Evolutionary conservation across 1,284 basidiomycete species (phyloP), one percentile per base, ranked within the genome.

Genomic region (Sporisorium graminicola): DNA sequence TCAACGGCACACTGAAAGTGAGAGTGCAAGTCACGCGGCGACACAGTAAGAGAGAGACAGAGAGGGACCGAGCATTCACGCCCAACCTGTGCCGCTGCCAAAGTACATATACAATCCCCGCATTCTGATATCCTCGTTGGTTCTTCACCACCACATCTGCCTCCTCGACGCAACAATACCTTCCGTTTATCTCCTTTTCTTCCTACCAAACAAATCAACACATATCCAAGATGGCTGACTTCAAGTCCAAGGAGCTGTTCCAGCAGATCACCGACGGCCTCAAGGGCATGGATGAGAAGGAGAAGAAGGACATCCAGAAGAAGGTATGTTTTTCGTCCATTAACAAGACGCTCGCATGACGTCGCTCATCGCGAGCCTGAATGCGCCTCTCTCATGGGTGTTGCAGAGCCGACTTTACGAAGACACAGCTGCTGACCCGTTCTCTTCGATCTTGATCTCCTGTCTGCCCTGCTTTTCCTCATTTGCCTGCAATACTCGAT

Each of bases 301-400:
- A 96, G 87, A 94, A 91, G 88, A 89, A 91, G 82, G 87, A 88
- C 44, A 91, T 93, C 86, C 91, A 95, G 70, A 94, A 95, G 87
- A 95, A 95, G 91, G 94, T 92, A 66, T 26, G 77, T 75, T 46
- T 7, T 8, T 20, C 12, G 6, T 20, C 37, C 4, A 40, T 3
- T 10, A 18, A n/a, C 12, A 13, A 57, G 50, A 18, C 5, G 20
- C n/a, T 62, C 50, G 31, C 49, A 47, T 7, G 16, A n/a, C 26
- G 24, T 5, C 27, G 22, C 24, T 13, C 42, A 31, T 14, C 9
- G 12, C 29, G 49, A 33, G 29, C 49, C 3, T 50, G 49, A 10
- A 10, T 12, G 18, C 27, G 47, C 14, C 16, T 29, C 5, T 29
- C 14, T n/a, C 8, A 14, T n/a, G 47, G 27, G 3, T 49, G 13